Percentiles rank a stretch among this genome's conserved stretches.
These are phyloP conservation scores for Acacia confusa DNA, from an alignment of 306 rosid genomes.

Conservation along the genomic window DNA sequence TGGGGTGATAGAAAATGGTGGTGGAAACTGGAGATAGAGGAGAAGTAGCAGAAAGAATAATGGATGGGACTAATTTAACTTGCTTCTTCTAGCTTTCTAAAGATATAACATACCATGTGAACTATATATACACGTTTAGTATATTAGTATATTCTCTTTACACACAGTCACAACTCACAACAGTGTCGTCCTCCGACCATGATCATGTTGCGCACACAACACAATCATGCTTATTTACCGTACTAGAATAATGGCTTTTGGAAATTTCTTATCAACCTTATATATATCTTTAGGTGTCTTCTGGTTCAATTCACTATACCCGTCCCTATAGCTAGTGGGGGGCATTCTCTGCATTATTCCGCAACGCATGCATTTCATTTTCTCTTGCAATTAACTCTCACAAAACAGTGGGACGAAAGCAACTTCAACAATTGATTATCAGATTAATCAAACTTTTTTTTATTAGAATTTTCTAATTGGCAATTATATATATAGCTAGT, in stretches of 20 bases:
- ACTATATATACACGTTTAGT: background rate
- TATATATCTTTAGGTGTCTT: background rate
- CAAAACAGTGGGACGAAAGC: background rate
- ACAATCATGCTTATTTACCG: background rate
- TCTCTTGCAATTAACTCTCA: background rate
- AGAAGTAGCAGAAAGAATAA: background rate
- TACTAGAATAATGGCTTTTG: background rate
- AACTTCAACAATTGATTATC: background rate
- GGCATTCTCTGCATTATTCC: background rate
- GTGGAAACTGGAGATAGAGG: background rate
- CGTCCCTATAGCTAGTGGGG: background rate
- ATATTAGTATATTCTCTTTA: background rate
- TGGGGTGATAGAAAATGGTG: conserved; percentile 9
- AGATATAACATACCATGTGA: background rate
- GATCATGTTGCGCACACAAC: background rate
- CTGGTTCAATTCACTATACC: background rate
- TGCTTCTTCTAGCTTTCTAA: background rate
- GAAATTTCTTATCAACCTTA: background rate
- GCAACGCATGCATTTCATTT: background rate
- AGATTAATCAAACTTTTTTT: background rate
- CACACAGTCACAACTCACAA: background rate
- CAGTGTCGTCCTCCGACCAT: background rate
- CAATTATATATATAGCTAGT: background rate
- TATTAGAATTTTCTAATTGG: background rate
- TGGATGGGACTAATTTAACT: background rate